phyloP scores from a whole-genome alignment of 208 protist species.

The Leishmania tropica region DNA sequence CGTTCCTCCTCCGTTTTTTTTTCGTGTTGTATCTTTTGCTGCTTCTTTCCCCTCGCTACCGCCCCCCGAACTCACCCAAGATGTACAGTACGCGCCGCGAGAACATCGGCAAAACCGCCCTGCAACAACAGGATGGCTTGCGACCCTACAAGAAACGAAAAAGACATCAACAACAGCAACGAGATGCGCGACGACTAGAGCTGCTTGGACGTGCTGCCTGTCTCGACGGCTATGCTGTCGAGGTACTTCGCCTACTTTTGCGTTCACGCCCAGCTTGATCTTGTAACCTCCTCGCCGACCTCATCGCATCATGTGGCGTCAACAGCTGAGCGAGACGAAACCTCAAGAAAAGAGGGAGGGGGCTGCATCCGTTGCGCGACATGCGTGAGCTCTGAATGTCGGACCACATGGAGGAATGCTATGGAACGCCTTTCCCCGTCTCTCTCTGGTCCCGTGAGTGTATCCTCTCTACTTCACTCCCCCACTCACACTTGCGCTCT shows the following conservation, averaged over 20 bases:
- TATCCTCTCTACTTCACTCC: neutral
- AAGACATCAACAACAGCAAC: neutral
- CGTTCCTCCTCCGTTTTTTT: neutral
- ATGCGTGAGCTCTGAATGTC: neutral
- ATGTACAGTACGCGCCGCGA: slow-evolving; percentile 4
- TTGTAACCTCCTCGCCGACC: neutral
- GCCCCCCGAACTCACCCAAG: neutral
- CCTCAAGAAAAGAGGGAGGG: neutral
- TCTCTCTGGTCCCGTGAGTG: neutral
- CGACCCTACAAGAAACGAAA: neutral
- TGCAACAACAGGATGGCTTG: neutral
- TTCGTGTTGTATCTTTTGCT: neutral
- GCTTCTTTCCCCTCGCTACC: neutral
- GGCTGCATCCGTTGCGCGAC: neutral
- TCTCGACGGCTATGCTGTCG: neutral
- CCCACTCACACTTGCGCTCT: neutral
- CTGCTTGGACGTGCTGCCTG: neutral
- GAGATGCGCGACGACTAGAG: neutral
- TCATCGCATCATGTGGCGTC: neutral
- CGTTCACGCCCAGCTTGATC: neutral
- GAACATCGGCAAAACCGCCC: neutral
- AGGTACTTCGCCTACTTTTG: neutral
- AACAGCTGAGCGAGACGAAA: neutral
- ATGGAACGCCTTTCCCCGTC: neutral
- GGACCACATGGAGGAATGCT: neutral